These are phyloP conservation scores for Mycotypha africana DNA, from an alignment of 371 early-diverging fungal species.

Conservation along the genomic window DNA sequence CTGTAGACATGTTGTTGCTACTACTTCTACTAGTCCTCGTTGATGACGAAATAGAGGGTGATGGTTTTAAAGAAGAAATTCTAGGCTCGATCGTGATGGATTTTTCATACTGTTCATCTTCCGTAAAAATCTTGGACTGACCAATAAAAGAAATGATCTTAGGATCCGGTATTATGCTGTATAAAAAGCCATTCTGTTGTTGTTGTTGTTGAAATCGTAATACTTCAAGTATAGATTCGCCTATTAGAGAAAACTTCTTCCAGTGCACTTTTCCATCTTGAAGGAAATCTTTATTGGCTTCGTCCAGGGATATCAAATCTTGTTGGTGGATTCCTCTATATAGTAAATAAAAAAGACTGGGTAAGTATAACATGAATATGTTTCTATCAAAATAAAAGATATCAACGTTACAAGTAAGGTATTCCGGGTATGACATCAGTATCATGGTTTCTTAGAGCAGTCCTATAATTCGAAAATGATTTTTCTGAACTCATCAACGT, in stretches of 20 bases:
- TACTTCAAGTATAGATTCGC: conserved; percentile 46
- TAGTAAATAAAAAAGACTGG: not conserved
- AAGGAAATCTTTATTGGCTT: conserved; percentile 55
- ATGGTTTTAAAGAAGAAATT: too few relatives aligned
- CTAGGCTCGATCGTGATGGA: conserved; percentile 32
- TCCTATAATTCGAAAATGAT: conserved; percentile 58
- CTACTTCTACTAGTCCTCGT: too few relatives aligned
- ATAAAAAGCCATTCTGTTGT: too few relatives aligned
- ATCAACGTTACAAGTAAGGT: conserved; percentile 48
- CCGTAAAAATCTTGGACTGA: conserved; percentile 36
- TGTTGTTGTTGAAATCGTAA: conserved; percentile 40
- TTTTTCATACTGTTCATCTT: conserved; percentile 37
- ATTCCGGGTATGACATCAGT: conserved; percentile 57
- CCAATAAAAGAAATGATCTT: conserved; percentile 30
- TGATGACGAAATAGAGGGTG: too few relatives aligned
- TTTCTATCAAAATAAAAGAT: not conserved
- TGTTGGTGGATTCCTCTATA: conserved; percentile 53
- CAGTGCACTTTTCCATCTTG: conserved; percentile 53
- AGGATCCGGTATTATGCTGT: conserved; percentile 29
- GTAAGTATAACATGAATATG: not conserved
- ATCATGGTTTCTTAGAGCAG: conserved; percentile 51
- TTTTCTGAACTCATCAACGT: conserved; percentile 61
- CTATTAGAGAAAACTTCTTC: conserved; percentile 59
- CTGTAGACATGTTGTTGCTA: too few relatives aligned
- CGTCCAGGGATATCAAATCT: conserved; percentile 51